Percentiles rank a stretch among this genome's conserved stretches.
Conservation (phyloP, 139 green algal species). For the Coelastrella sp. region DNA sequence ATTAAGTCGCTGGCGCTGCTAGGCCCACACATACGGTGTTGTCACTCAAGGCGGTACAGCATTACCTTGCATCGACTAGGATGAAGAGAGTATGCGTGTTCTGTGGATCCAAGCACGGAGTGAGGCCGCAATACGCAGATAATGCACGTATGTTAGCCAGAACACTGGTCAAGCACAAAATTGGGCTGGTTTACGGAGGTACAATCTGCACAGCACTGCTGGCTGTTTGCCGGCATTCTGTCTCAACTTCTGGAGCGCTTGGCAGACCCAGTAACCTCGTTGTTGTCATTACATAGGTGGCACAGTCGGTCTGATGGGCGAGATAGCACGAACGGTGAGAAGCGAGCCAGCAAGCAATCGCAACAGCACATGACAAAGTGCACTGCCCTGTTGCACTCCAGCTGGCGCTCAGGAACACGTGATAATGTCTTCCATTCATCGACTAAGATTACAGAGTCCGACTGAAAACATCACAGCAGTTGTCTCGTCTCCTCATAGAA, state of each 20-base stretch:
- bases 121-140: slow-evolving; percentile 62
- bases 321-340: slow-evolving; percentile 72
- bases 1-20: too few relatives aligned
- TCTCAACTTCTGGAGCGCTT: neutral
- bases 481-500: too few relatives aligned
- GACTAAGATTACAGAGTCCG: too few relatives aligned
- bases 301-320: slow-evolving; percentile 87
- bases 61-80: too few relatives aligned
- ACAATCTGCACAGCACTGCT: neutral
- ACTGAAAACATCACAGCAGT: too few relatives aligned
- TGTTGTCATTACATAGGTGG: slow-evolving; percentile 56
- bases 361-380: too few relatives aligned
- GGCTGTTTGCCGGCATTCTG: neutral
- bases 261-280: neutral
- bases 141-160: slow-evolving; percentile 60
- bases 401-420: too few relatives aligned
- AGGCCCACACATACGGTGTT: too few relatives aligned
- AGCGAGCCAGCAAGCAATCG: neutral
- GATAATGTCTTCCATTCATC: too few relatives aligned
- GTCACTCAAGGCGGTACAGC: too few relatives aligned
- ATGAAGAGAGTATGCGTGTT: slow-evolving; percentile 67
- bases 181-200: slow-evolving; percentile 83
- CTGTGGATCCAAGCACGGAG: slow-evolving; percentile 69
- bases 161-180: slow-evolving; percentile 66
- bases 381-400: too few relatives aligned